These are phyloP conservation scores for Pichia paraexigua DNA, from an alignment of 805 yeast genomes.

Conservation along the genomic window DNA sequence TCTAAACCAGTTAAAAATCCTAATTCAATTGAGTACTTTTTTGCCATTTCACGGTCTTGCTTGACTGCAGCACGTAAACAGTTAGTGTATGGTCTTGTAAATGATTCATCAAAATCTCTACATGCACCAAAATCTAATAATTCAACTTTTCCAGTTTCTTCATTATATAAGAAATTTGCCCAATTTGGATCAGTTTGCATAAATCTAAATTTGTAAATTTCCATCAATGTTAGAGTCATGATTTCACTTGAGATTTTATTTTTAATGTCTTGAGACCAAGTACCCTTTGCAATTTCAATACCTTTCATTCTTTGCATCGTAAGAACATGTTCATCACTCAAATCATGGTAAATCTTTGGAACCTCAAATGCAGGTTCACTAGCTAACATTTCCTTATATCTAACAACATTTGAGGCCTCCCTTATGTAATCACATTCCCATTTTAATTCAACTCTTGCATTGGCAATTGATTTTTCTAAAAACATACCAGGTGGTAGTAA, in stretches of 20 bases:
- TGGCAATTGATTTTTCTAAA: constrained; percentile 83
- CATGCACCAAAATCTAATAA: constrained; percentile 95
- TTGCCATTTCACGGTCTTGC: constrained; percentile 57
- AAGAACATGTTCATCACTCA: constrained; percentile 74
- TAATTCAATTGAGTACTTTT: constrained; percentile 55
- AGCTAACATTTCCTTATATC: constrained; percentile 54
- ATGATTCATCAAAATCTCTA: constrained; percentile 62
- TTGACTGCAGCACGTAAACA: constrained; percentile 69
- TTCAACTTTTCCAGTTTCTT: constrained; percentile 63
- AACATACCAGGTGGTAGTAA: constrained; percentile 87
- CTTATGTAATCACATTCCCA: constrained; percentile 97
- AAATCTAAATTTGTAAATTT: constrained; percentile 74
- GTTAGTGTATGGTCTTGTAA: constrained; percentile 59
- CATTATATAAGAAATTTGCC: constrained; percentile 92
- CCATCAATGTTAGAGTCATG: constrained; percentile 79
- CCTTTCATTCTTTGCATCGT: constrained; percentile 91
- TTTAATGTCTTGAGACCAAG: constrained; percentile 64
- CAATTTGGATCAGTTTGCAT: constrained; percentile 99
- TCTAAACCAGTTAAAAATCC: constrained; percentile 93
- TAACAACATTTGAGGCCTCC: constrained; percentile 70
- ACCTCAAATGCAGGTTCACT: constrained; percentile 63
- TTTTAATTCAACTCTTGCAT: constrained; percentile 85
- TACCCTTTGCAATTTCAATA: constrained; percentile 66
- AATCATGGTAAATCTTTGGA: constrained; percentile 70
- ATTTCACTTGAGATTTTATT: constrained; percentile 79